Evolutionary conservation across 306 rosid genomes (phyloP).

Genomic region (Echinosophora koreensis): DNA sequence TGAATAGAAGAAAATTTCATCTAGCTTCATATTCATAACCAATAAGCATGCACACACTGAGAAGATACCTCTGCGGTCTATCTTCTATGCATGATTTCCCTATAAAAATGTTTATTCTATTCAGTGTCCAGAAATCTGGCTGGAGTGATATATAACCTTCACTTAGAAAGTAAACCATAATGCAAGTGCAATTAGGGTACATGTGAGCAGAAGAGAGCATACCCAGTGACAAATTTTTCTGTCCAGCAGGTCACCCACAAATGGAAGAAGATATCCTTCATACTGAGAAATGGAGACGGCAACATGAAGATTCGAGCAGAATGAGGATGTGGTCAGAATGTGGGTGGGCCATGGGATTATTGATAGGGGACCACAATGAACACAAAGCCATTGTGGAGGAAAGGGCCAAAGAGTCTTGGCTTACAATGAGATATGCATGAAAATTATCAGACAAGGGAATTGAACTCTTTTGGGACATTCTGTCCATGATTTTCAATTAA

Average conservation of each 20-base stretch:
- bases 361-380: too few relatives aligned
- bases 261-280: constrained; percentile 84
- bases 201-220: constrained; percentile 46
- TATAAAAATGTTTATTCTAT: constrained; percentile 11
- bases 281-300: constrained; percentile 81
- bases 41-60: constrained; percentile 15
- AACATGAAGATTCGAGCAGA: constrained; percentile 76
- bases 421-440: too few relatives aligned
- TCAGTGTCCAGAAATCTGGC: constrained; percentile 4
- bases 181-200: constrained; percentile 12
- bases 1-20: constrained; percentile 3
- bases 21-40: constrained; percentile 10
- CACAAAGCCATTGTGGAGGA: too few relatives aligned
- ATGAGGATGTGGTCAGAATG: too few relatives aligned
- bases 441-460: too few relatives aligned
- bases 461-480: too few relatives aligned
- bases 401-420: too few relatives aligned
- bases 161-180: constrained; percentile 36
- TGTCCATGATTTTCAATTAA: too few relatives aligned
- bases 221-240: constrained; percentile 97
- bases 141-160: constrained; percentile 26
- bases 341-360: too few relatives aligned
- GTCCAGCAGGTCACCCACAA: constrained; percentile 79
- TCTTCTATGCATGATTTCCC: constrained; percentile 14
- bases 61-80: neutral